Conservation (phyloP, 768 basidiomycete genomes). For the Lactifluus rugatus region DNA sequence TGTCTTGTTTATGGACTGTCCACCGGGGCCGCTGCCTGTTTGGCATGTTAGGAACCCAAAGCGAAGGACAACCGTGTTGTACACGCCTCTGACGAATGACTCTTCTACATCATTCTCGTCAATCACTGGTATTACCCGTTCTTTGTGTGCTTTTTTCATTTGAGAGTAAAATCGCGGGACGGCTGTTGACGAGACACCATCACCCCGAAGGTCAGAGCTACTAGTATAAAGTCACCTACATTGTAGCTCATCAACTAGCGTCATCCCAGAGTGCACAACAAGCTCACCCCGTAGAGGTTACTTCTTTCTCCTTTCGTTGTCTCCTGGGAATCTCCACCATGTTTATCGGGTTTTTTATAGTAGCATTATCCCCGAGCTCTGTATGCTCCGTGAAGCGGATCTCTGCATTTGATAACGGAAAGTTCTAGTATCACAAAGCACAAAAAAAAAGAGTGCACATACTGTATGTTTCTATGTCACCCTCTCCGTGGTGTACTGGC, state of each 20-base stretch:
- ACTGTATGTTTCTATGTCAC: constrained; percentile 49
- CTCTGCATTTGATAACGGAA: constrained; percentile 31
- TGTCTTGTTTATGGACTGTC: constrained; percentile 96
- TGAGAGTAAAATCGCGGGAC: constrained; percentile 49
- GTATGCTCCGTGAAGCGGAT: constrained; percentile 70
- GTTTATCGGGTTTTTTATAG: constrained; percentile 54
- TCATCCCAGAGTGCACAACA: neutral
- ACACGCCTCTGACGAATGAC: constrained; percentile 71
- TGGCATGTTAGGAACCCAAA: constrained; percentile 8
- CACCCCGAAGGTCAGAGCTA: constrained; percentile 17
- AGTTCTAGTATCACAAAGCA: neutral
- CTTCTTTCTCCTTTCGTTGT: constrained; percentile 14
- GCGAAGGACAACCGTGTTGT: neutral
- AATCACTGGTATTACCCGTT: constrained; percentile 56
- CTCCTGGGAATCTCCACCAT: constrained; percentile 39
- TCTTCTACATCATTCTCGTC: constrained; percentile 80
- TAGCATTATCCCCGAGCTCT: constrained; percentile 78
- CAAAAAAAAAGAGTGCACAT: constrained; percentile 20
- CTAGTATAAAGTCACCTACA: constrained; percentile 19
- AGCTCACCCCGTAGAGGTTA: constrained; percentile 6
- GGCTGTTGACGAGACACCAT: constrained; percentile 10
- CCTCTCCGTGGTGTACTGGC: constrained; percentile 24
- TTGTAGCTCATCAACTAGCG: constrained; percentile 11
- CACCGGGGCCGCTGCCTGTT: constrained; percentile 82
- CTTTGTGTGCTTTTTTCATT: constrained; percentile 57